Conservation (phyloP, 345 rosid species). For the Clausena lansium region DNA sequence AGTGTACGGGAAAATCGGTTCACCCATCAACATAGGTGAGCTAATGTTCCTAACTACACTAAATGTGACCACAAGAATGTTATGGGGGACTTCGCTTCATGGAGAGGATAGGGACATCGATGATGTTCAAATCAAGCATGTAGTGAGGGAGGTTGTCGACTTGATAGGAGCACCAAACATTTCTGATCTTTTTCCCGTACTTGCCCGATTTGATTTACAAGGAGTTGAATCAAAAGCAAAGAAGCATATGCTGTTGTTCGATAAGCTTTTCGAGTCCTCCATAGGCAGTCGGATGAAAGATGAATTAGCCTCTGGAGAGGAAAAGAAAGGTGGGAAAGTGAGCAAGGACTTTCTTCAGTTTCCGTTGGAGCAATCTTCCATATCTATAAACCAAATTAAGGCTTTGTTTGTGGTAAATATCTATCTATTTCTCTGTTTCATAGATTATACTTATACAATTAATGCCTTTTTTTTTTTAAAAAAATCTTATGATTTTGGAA, state of each 20-base stretch:
- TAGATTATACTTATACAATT: no score
- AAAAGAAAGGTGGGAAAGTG: background rate
- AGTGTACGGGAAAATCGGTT: constrained; percentile 22
- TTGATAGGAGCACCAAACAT: constrained; percentile 44
- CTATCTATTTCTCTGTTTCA: background rate
- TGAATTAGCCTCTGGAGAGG: constrained; percentile 21
- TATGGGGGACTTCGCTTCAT: constrained; percentile 46
- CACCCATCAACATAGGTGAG: constrained; percentile 37
- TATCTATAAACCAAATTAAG: constrained; percentile 10
- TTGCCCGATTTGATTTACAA: constrained; percentile 54
- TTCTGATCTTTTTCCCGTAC: constrained; percentile 47
- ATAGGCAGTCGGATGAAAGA: constrained; percentile 18
- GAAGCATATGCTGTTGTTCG: constrained; percentile 24
- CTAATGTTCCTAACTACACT: constrained; percentile 30
- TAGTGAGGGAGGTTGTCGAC: constrained; percentile 24
- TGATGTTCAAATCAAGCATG: constrained; percentile 34
- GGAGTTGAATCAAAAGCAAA: constrained; percentile 39
- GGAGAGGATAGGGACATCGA: constrained; percentile 32
- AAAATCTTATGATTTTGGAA: background rate
- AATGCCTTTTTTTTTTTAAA: no score
- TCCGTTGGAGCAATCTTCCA: constrained; percentile 20
- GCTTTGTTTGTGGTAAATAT: constrained; percentile 13
- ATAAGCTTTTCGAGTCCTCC: constrained; percentile 21
- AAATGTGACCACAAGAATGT: constrained; percentile 43
- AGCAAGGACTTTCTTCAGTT: constrained; percentile 31